These are phyloP conservation scores for Myxozyma sirexii DNA, from an alignment of 805 yeast genomes.

Conservation along the genomic window DNA sequence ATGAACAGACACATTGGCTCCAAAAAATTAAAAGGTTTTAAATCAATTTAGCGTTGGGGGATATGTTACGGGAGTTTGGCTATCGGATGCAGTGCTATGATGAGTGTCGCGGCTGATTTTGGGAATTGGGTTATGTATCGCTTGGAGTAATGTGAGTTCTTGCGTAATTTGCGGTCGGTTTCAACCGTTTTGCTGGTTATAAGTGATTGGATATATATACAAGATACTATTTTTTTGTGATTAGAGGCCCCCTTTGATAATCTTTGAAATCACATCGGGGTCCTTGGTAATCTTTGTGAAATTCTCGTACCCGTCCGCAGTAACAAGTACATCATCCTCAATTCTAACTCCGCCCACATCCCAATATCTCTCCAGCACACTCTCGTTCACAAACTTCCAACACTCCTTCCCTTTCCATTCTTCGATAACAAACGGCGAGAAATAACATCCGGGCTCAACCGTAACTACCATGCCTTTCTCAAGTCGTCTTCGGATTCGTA, in stretches of 20 bases:
- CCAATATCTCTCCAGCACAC: constrained; percentile 74
- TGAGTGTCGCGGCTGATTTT: too few species aligned
- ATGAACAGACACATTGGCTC: neutral
- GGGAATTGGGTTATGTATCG: too few species aligned
- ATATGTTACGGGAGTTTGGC: too few species aligned
- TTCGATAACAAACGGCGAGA: constrained; percentile 77
- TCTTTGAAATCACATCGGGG: constrained; percentile 75
- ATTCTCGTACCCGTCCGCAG: constrained; percentile 75
- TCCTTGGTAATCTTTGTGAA: constrained; percentile 83
- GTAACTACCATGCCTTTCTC: constrained; percentile 83
- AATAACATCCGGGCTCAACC: constrained; percentile 93
- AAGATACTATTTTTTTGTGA: too few species aligned
- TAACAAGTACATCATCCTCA: constrained; percentile 87
- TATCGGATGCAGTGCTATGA: too few species aligned
- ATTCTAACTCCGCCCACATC: constrained; percentile 96
- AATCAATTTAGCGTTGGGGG: too few species aligned
- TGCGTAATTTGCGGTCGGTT: too few species aligned
- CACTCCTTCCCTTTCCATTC: constrained; percentile 50
- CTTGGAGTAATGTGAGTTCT: too few species aligned
- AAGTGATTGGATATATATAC: too few species aligned
- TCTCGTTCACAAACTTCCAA: constrained; percentile 61
- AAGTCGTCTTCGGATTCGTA: constrained; percentile 77
- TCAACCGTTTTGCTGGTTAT: neutral
- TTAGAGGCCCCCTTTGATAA: constrained; percentile 73
- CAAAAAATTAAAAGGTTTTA: neutral